Base-by-base conservation (phyloP, 208 protist genomes). In the Naegleria gruberi region DNA sequence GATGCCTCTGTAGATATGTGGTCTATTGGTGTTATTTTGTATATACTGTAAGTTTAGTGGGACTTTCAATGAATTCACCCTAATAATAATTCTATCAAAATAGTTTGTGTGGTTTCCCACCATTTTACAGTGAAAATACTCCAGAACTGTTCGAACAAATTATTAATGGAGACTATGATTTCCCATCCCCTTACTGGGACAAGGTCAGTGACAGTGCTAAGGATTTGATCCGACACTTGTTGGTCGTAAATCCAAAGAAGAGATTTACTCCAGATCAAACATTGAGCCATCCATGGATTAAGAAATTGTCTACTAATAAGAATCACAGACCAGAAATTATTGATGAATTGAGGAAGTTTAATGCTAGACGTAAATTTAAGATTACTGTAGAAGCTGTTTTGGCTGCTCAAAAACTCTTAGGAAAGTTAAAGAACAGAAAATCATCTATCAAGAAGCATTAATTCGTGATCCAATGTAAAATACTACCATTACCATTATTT, bases 1-100 rank as follows among this genome's bases (percentile, higher is more conserved):
- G 96, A 96, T 30, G 98, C 98, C 93, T 95, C 96, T 44, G 97
- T 98, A 43, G 98, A 99, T 93, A 99, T 97, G 97, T 99, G 98
- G 98, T 95, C 95, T 82, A 96, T 98, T 91, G 98, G 98, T 74
- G 96, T 98, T 74, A 90, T 99, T 51, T 91, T 98, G 57, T 99
- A 98, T 41, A 90, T 91, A 43, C 44, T 91, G 46, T 83, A 77
- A 77, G 65, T 77, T 37, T 15, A 15, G 46, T 55, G 15, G 46
- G 46, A 19, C 46, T 55, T 19, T 19, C 46, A 55, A 55, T 55
- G 46, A 19, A 5, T 19, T 19, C 46, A 55, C 46, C 46, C 5
- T 55, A 37, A 37, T 77, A 37, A 37, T 30, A 6, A 7, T 37
- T 37, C 26, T 37, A 37, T 77, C 6, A 37, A 37, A 7, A 37